These are phyloP conservation scores for Urtica urens DNA, from an alignment of 306 rosid genomes.

Conservation along the genomic window DNA sequence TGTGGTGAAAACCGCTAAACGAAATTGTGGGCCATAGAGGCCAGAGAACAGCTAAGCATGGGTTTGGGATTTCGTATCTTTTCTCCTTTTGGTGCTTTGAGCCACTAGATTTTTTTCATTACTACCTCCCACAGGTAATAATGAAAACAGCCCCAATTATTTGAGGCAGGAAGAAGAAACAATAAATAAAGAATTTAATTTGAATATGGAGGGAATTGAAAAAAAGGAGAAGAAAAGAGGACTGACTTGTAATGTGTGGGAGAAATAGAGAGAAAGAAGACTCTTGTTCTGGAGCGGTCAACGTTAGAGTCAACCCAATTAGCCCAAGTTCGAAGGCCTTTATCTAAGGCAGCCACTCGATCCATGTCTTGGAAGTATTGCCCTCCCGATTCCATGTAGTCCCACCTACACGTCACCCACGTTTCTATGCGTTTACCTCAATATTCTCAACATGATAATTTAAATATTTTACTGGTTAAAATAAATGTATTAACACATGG, in stretches of 20 bases:
- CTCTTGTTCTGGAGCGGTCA: conserved; percentile 49
- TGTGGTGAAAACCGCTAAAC: no score
- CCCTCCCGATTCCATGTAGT: conserved; percentile 73
- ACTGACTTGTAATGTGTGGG: conserved; percentile 77
- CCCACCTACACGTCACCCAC: conserved; percentile 65
- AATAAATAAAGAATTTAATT: conserved; percentile 18
- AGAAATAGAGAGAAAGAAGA: conserved; percentile 74
- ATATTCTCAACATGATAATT: no score
- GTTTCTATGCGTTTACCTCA: no score
- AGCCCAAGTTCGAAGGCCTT: conserved; percentile 81
- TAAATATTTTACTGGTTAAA: no score
- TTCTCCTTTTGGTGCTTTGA: conserved; percentile 27
- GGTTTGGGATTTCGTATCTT: not conserved
- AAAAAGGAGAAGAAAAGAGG: conserved; percentile 18
- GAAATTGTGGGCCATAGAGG: not conserved
- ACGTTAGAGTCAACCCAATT: conserved; percentile 74
- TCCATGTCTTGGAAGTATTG: conserved; percentile 72
- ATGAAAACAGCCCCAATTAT: no score
- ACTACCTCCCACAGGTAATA: conserved; percentile 4
- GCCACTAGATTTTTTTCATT: conserved; percentile 4
- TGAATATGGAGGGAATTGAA: no score
- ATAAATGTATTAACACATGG: no score
- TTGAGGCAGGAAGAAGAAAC: no score
- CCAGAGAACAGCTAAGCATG: conserved; percentile 13
- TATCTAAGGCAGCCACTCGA: conserved; percentile 75